Percentiles rank a stretch among this genome's conserved stretches.
Conservation (phyloP, 176 grass and related monocot species). For the Oryza meridionalis region DNA sequence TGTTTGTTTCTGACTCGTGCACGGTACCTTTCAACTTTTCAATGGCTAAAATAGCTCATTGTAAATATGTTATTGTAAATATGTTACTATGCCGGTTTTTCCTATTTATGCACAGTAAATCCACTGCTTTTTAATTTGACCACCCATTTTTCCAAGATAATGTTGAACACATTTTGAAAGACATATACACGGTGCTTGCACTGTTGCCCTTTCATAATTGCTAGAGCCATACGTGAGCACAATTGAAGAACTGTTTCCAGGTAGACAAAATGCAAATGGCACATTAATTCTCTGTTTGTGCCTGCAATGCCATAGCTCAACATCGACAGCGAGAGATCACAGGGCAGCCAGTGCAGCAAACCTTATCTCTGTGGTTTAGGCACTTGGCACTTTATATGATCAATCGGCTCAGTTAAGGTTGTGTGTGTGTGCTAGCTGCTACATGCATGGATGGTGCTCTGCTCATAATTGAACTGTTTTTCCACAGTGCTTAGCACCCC, state of each 20-base stretch:
- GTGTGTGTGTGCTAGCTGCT: background rate
- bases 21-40: too few species aligned
- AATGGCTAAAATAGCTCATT: too few species aligned
- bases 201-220: conserved; percentile 1
- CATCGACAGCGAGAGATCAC: conserved; percentile 25
- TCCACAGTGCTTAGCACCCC: conserved; percentile 18
- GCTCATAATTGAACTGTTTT: conserved; percentile 38
- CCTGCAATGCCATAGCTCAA: conserved; percentile 34
- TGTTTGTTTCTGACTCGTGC: too few species aligned
- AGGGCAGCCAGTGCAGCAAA: conserved; percentile 31
- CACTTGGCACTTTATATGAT: conserved; percentile 15
- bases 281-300: background rate
- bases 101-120: background rate
- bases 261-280: background rate
- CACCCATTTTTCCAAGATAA: background rate
- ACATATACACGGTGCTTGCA: conserved; percentile 12
- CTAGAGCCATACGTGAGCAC: background rate
- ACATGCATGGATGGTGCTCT: conserved; percentile 8
- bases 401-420: conserved; percentile 14
- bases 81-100: too few species aligned
- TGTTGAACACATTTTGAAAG: background rate
- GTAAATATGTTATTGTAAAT: too few species aligned
- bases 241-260: conserved; percentile 33
- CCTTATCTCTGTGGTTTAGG: conserved; percentile 21
- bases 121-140: too few species aligned